Evolutionary conservation across 371 early-diverging fungal species (phyloP).

Genomic region (Mortierella sp.): DNA sequence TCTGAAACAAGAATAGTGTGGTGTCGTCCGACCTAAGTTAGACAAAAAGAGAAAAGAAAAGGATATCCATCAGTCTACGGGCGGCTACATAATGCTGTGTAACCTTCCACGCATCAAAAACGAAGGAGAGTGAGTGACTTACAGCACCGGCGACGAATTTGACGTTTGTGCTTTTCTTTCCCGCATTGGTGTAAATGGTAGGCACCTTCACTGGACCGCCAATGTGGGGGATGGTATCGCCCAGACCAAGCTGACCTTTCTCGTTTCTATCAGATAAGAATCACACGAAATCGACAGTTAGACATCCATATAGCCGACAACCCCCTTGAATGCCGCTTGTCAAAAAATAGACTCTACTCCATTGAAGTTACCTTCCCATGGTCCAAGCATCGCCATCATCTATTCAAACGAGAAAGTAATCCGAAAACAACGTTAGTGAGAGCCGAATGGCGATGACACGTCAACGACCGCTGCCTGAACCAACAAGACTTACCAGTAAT

Average conservation of each 20-base stretch:
- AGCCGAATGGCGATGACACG: neutral
- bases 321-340: neutral
- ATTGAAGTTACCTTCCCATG: constrained; percentile 55
- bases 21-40: constrained; percentile 54
- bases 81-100: too few relatives aligned
- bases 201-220: constrained; percentile 56
- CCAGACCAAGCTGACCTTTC: constrained; percentile 63
- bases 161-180: constrained; percentile 41
- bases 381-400: constrained; percentile 61
- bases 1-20: constrained; percentile 58
- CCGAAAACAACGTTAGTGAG: neutral
- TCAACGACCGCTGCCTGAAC: neutral
- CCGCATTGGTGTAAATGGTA: constrained; percentile 37
- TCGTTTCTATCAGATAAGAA: constrained; percentile 50
- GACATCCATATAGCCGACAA: too few relatives aligned
- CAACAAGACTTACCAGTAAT: constrained; percentile 39
- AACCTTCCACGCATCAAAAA: neutral
- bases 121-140: neutral
- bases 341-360: neutral
- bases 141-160: constrained; percentile 58
- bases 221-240: constrained; percentile 54
- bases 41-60: neutral
- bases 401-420: constrained; percentile 9
- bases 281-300: neutral
- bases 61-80: neutral